Base-by-base conservation (phyloP, 139 green algal species). In the Chlamydomonas incerta region DNA sequence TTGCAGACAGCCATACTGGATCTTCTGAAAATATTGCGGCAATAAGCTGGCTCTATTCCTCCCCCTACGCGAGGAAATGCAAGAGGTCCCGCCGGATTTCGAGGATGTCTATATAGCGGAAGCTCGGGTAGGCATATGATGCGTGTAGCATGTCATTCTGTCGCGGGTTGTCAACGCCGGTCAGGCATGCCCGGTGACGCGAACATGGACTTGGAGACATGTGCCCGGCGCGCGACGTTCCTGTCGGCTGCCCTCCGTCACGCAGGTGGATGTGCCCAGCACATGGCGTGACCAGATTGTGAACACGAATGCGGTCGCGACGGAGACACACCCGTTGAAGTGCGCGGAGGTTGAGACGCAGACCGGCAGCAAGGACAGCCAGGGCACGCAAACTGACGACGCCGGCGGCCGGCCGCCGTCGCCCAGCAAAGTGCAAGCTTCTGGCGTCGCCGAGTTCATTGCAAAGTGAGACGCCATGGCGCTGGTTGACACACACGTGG, bases 351-450 rank as follows among this genome's bases (percentile, higher is more conserved):
- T 55, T 13, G 35, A 11, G 14, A 83, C 62, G 3, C 83, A 88
- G 28, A 88, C 83, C 0, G 77, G 58, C 24, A 71, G 77, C n/a
- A 52, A 15, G 58, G 73, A 37, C 26, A 65, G 34, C 26, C 47
- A 72, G n/a, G 83, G 63, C n/a, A 72, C 62, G 28, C 83, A 88
- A n/a, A 88, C 83, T 23, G 83, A 83, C 6, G 50, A 75, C 26
- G 46, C 41, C 24, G 52, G 29, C 46, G 60, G 23, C 3, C 35
- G 23, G 6, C 58, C 62, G n/a, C 24, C 82, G 11, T 57, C 74
- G 29, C 58, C 58, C 34, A 58, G 57, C 17, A 83, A 88, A 28
- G 29, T 72, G 1, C 31, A 83, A n/a, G 66, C 46, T 6, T 66
- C 72, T 8, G 83, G 63, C 4, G 11, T 87, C 6, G 57, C 58